Evolutionary conservation across 192 early-diverging fungal species (phyloP), one percentile per base, ranked within the genome.

Genomic region (Coemansia sp.): DNA sequence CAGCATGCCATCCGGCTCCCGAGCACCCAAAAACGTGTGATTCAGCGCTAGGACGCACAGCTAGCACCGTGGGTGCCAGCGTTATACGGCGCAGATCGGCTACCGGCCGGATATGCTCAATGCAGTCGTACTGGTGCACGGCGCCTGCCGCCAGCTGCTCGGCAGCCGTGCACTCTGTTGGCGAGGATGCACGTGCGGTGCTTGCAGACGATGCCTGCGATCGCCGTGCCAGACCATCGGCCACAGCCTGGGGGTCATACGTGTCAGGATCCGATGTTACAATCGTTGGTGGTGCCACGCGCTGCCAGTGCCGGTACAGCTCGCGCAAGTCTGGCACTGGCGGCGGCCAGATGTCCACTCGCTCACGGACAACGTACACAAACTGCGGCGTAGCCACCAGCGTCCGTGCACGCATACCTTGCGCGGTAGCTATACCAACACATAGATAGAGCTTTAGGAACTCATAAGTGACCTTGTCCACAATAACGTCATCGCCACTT

Each of bases 391-490:
- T 65, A 7, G 58, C 80, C 0, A 70, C 70, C 14, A 77, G 57
- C 39, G 73, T 74, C 21, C 59, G 31, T 15, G 78, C 65, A 37
- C 51, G 31, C 11, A 78, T 67, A 1, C 60, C 68, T 10, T 37
- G 18, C 11, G 6, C 43, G 15, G 50, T 39, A 32, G 42, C 56
- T 7, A 40, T 37, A 2, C 69, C 79, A 16, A 69, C 69, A 34
- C 70, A 69, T 16, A 76, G 65, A 49, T 81, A 81, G 12, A 81
- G 61, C 43, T 73, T 69, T 9, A 81, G 64, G 46, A 81, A 81
- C 63, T 81, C 79, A 57, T 73, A 81, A 3, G 72, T 81, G 17
- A 81, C 79, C 34, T 73, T 69, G 54, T 81, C 79, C 17, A 81
- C 64, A 11, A 77, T 66, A 17, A 69, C 61, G n/a, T 59, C 50